Percentiles rank a stretch among this genome's conserved stretches.
Conservation (phyloP, 371 early-diverging fungal genomes). For the Mortierella sp. region DNA sequence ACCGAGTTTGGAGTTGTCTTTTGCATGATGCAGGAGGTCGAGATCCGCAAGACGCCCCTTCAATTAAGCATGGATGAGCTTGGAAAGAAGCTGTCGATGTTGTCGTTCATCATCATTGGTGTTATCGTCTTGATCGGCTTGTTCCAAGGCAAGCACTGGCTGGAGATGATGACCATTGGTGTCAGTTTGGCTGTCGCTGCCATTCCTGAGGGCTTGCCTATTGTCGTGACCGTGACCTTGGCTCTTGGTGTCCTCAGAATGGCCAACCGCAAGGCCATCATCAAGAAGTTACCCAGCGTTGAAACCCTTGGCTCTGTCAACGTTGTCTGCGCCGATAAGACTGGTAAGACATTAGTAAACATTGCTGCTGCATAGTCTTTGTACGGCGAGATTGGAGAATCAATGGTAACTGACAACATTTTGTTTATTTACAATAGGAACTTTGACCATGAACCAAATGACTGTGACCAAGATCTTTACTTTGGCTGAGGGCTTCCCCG, state of each 20-base stretch:
- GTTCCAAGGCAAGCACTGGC: conserved; percentile 87
- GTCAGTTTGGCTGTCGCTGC: conserved; percentile 94
- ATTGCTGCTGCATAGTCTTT: too few species aligned
- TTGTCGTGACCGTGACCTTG: conserved; percentile 93
- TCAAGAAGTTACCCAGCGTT: conserved; percentile 92
- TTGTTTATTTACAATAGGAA: conserved; percentile 61
- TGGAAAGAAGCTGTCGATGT: conserved; percentile 85
- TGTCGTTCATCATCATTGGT: conserved; percentile 91
- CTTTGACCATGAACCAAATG: conserved; percentile 90
- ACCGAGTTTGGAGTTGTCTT: conserved; percentile 93
- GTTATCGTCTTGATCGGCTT: conserved; percentile 92
- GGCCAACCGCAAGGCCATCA: conserved; percentile 89
- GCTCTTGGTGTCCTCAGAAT: conserved; percentile 92
- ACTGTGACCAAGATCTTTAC: conserved; percentile 83
- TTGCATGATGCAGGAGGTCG: conserved; percentile 88
- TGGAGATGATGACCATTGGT: conserved; percentile 97
- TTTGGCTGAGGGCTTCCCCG: conserved; percentile 68
- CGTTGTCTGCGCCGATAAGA: conserved; percentile 95
- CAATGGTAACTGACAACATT: not conserved
- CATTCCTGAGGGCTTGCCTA: conserved; percentile 95
- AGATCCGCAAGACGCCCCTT: conserved; percentile 86
- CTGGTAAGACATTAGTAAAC: conserved; percentile 64
- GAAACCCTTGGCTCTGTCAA: conserved; percentile 94
- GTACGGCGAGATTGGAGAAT: not conserved
- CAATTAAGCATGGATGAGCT: conserved; percentile 91